phyloP scores from a whole-genome alignment of 805 yeast genomes.

The Candida schatavii region DNA sequence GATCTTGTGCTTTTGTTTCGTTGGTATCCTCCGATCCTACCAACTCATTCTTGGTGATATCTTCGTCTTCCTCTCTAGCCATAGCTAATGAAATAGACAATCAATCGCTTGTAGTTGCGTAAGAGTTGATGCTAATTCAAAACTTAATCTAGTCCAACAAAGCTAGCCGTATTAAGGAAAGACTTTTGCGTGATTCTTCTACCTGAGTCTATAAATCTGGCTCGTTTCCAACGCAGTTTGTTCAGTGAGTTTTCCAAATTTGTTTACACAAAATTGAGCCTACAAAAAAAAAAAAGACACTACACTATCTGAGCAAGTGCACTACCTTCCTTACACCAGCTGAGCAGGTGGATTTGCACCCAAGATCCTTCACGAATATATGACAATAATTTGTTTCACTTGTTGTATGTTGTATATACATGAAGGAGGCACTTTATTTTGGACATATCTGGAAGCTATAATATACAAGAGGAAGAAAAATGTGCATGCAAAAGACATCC shows the following conservation, averaged over 20 bases:
- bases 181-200: neutral
- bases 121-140: neutral
- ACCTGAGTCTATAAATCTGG: neutral
- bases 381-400: too few relatives aligned
- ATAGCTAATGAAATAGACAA: neutral
- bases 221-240: neutral
- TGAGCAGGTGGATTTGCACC: too few relatives aligned
- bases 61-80: slow-evolving; percentile 9
- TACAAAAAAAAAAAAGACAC: too few relatives aligned
- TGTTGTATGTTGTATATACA: too few relatives aligned
- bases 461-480: too few relatives aligned
- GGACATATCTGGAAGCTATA: too few relatives aligned
- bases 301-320: too few relatives aligned
- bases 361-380: too few relatives aligned
- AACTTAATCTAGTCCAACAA: neutral
- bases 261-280: neutral
- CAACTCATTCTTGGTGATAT: slow-evolving; percentile 12
- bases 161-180: neutral
- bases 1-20: slow-evolving; percentile 4
- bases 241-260: neutral
- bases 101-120: neutral
- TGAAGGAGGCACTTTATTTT: too few relatives aligned
- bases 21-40: slow-evolving; percentile 2
- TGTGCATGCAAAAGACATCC: too few relatives aligned
- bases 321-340: too few relatives aligned